Conservation (phyloP, 495 filamentous ascomycete genomes). For the Cercophora sp. region DNA sequence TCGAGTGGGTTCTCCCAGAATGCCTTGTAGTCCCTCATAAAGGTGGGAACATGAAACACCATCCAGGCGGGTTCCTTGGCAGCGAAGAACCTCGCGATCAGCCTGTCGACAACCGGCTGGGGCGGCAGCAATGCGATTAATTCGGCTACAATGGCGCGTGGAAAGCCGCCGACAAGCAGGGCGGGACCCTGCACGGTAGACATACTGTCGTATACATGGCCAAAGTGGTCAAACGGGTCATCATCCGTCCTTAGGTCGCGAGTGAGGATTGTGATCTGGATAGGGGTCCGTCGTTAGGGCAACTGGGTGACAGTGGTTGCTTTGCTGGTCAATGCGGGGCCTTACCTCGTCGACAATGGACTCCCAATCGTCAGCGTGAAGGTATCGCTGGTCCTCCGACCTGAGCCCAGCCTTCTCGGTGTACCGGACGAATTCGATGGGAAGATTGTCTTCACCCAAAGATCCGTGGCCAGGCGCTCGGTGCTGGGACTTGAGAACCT, state of each 20-base stretch:
- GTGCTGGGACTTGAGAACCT: conserved; percentile 39
- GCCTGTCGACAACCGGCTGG: conserved; percentile 38
- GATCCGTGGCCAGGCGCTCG: conserved; percentile 14
- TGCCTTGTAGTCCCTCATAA: conserved; percentile 33
- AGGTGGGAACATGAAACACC: conserved; percentile 43
- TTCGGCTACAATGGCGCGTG: conserved; percentile 33
- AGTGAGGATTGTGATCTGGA: conserved; percentile 26
- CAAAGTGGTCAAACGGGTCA: conserved; percentile 24
- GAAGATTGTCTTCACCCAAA: conserved; percentile 6
- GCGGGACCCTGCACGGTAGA: conserved; percentile 28
- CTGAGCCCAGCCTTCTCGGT: conserved; percentile 26
- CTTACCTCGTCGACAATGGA: conserved; percentile 50
- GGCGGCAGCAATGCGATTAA: conserved; percentile 40
- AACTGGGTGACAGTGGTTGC: conserved; percentile 7
- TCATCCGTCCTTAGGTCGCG: conserved; percentile 18
- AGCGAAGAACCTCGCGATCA: conserved; percentile 45
- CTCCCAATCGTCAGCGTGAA: conserved; percentile 49
- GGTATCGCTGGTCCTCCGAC: conserved; percentile 42
- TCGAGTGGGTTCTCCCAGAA: conserved; percentile 27
- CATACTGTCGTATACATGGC: conserved; percentile 19
- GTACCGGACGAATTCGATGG: neutral
- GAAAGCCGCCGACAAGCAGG: conserved; percentile 39
- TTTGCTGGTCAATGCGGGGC: neutral
- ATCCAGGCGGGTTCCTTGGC: conserved; percentile 40
- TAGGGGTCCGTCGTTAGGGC: neutral